Evolutionary conservation across 345 rosid genomes (phyloP).

Genomic region (Erucastrum elatum): DNA sequence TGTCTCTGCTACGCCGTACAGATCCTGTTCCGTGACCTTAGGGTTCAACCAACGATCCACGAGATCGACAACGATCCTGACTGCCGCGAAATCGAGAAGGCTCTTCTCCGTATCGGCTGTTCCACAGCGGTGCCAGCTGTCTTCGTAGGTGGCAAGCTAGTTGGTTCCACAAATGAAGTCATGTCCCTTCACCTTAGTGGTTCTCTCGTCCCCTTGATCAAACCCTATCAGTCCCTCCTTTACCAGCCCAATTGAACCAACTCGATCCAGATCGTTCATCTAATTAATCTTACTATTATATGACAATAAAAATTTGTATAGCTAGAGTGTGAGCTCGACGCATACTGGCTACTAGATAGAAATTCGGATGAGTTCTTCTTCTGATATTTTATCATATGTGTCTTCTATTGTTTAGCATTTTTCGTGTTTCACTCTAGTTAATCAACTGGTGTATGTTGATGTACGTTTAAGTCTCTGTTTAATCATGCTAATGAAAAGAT

Average conservation of each 20-base stretch:
- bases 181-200: constrained; percentile 87
- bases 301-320: constrained; percentile 24
- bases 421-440: constrained; percentile 28
- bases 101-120: constrained; percentile 67
- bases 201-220: constrained; percentile 56
- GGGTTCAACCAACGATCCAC: constrained; percentile 57
- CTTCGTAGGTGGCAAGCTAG: constrained; percentile 67
- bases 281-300: background rate
- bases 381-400: constrained; percentile 15
- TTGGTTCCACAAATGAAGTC: constrained; percentile 82
- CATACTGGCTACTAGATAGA: constrained; percentile 30
- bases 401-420: constrained; percentile 19
- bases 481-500: constrained; percentile 27
- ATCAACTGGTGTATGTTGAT: constrained; percentile 31
- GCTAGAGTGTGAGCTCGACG: constrained; percentile 16
- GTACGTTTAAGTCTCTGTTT: constrained; percentile 12
- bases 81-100: constrained; percentile 73
- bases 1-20: constrained; percentile 76
- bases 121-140: constrained; percentile 67
- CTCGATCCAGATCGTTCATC: background rate
- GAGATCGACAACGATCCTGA: constrained; percentile 78
- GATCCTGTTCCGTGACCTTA: constrained; percentile 68
- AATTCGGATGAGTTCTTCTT: constrained; percentile 14
- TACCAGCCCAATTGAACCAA: constrained; percentile 17
- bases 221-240: constrained; percentile 56